Evolutionary conservation across 495 filamentous ascomycete genomes (phyloP), one percentile per base, ranked within the genome.

Genomic region (Penicillium flavigenum): DNA sequence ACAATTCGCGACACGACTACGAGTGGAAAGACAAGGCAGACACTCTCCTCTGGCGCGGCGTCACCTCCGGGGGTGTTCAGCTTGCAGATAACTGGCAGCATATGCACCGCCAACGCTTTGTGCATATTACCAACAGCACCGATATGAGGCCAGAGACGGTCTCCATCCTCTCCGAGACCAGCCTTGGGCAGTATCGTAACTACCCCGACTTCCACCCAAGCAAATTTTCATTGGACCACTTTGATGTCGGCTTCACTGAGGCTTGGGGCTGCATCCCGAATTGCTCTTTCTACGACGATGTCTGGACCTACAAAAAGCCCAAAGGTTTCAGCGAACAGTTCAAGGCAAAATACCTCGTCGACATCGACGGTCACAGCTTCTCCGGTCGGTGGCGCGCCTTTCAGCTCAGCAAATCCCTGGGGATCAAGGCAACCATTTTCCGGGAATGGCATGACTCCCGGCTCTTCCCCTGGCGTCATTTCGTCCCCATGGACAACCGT

Each of bases 401-500:
- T 62, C 71, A 88, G 19, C 75, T 83, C 48, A 84, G 79, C 47
- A 86, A 81, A 24, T 83, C 80, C 16, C 60, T 91, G 12, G 83
- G 84, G 0, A 77, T 90, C 70, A 91, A 90, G 66, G 83, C 87
- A 1, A 88, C 88, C 8, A 79, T 91, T 34, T 90, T 87, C 77
- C 76, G 82, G 10, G 88, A 90, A 70, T 90, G 87, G 88, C 88
- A 90, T 57, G 88, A 91, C 62, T 82, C 79, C 36, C 72, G 88
- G 20, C 71, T 91, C 8, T 76, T 87, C 20, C 77, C 86, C 11
- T 90, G 88, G 88, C 81, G 81, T 53, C 88, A 91, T 61, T 91
- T 83, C 61, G 86, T 91, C n/a, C 90, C 90, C 1, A 89, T 94
- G 87, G 90, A 93, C 64, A 91, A 87, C 64, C 80, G 85, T 14